Percentiles rank a stretch among this genome's conserved stretches.
Evolutionary conservation across 1,284 basidiomycete species (phyloP).

Genomic region (Cutaneotrichosporon curvatum): DNA sequence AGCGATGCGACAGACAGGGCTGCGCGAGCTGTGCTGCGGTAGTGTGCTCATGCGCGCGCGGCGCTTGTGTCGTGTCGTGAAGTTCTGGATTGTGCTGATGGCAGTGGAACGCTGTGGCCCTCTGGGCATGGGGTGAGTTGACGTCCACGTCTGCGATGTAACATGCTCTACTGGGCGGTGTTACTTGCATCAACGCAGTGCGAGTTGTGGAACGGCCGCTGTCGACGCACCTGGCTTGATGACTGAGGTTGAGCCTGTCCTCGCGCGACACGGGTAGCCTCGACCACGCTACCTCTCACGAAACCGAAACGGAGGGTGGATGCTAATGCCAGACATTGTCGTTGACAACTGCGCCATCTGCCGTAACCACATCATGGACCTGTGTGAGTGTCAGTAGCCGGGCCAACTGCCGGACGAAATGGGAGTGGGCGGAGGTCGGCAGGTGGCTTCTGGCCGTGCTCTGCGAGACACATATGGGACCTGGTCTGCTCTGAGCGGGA

Average conservation of each 20-base stretch:
- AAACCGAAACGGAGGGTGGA: slow-evolving; percentile 16
- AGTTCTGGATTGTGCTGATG: background rate
- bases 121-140: slow-evolving; percentile 88
- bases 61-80: background rate
- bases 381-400: slow-evolving; percentile 58
- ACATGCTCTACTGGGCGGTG: too few species aligned
- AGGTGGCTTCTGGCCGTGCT: too few species aligned
- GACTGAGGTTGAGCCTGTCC: too few species aligned
- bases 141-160: too few species aligned
- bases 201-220: too few species aligned
- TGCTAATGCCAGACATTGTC: slow-evolving; percentile 63
- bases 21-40: background rate
- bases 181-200: too few species aligned
- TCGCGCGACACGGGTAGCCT: background rate
- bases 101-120: slow-evolving; percentile 91
- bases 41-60: background rate
- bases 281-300: background rate
- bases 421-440: too few species aligned
- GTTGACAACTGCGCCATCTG: slow-evolving; percentile 96
- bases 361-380: slow-evolving; percentile 97
- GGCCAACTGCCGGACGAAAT: too few species aligned
- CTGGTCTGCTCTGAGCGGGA: too few species aligned
- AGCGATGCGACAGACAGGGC: too few species aligned
- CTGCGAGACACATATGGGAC: too few species aligned
- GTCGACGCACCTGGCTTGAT: too few species aligned